A percentile compares a stretch with the other conserved stretches of the same genome.
These are phyloP conservation scores for Fusarium sp. DNA, from an alignment of 2,329 filamentous ascomycete genomes.

Conservation along the genomic window DNA sequence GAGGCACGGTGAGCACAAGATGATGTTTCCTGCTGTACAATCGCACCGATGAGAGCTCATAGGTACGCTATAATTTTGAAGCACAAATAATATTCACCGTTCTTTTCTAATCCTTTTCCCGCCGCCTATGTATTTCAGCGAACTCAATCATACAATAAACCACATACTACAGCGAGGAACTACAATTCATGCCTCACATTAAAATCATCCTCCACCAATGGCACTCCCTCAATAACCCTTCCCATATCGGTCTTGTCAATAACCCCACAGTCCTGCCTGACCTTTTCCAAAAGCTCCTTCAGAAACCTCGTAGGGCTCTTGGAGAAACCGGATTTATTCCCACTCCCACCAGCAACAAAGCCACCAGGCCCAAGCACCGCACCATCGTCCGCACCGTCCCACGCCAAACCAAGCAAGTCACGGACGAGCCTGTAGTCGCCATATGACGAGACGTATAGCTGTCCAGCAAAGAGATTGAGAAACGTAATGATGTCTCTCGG, in stretches of 20 bases:
- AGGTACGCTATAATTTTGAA: fast-evolving
- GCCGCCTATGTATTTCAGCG: neutral
- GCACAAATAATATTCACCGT: fast-evolving
- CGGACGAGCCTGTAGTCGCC: constrained; percentile 66
- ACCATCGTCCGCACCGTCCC: constrained; percentile 41
- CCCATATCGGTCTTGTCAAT: constrained; percentile 59
- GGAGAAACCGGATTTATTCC: constrained; percentile 37
- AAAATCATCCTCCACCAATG: constrained; percentile 42
- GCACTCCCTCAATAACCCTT: constrained; percentile 50
- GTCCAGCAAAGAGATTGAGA: constrained; percentile 75
- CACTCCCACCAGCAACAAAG: constrained; percentile 46
- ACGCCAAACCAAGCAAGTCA: constrained; percentile 62
- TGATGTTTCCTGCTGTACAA: neutral
- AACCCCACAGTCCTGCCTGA: constrained; percentile 52
- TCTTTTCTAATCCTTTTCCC: neutral
- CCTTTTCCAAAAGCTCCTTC: constrained; percentile 49
- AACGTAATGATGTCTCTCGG: constrained; percentile 54
- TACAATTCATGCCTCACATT: neutral
- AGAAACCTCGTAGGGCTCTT: constrained; percentile 55
- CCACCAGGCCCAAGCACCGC: constrained; percentile 42
- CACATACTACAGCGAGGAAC: fast-evolving
- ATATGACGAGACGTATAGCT: constrained; percentile 69
- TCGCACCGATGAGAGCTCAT: neutral
- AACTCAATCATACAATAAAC: fast-evolving
- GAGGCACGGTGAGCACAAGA: fast-evolving